phyloP scores from a whole-genome alignment of 495 filamentous ascomycete genomes.

The Wilcoxina mikolae region DNA sequence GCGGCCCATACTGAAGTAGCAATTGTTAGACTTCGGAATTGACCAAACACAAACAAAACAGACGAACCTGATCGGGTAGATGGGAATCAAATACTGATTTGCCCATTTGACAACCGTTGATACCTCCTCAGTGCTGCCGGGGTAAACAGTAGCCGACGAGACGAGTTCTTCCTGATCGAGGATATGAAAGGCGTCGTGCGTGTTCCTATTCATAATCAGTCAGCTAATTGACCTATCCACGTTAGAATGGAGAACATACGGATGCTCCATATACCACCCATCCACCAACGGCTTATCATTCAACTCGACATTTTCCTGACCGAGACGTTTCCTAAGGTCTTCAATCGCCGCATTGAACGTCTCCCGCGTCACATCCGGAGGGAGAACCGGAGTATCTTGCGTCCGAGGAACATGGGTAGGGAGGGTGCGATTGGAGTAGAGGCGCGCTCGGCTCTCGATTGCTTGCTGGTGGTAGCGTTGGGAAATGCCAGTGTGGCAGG shows the following conservation, averaged over 20 bases:
- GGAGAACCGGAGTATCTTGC: conserved; percentile 23
- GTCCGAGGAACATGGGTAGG: conserved; percentile 26
- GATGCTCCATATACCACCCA: conserved; percentile 42
- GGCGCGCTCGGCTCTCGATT: conserved; percentile 26
- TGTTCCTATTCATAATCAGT: conserved; percentile 26
- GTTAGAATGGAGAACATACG: not conserved
- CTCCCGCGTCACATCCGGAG: conserved; percentile 32
- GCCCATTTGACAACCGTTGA: conserved; percentile 34
- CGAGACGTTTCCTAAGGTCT: conserved; percentile 31
- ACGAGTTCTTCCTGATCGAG: conserved; percentile 40
- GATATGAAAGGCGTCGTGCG: conserved; percentile 41
- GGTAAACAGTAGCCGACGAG: conserved; percentile 38
- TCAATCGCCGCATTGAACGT: conserved; percentile 31
- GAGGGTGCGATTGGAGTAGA: conserved; percentile 32
- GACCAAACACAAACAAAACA: not conserved
- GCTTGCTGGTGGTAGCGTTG: conserved; percentile 32
- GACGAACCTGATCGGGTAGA: conserved; percentile 33
- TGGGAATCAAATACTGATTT: conserved; percentile 37
- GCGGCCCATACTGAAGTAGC: conserved; percentile 36
- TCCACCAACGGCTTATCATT: conserved; percentile 36
- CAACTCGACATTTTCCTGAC: conserved; percentile 33
- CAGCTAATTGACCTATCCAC: not conserved
- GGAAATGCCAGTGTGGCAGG: conserved; percentile 36
- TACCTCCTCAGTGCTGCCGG: conserved; percentile 35
- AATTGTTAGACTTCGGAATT: not conserved